A percentile compares a stretch with the other conserved stretches of the same genome.
Conservation (phyloP, 352 stramenopile species). For the Globisporangium nagaii region DNA sequence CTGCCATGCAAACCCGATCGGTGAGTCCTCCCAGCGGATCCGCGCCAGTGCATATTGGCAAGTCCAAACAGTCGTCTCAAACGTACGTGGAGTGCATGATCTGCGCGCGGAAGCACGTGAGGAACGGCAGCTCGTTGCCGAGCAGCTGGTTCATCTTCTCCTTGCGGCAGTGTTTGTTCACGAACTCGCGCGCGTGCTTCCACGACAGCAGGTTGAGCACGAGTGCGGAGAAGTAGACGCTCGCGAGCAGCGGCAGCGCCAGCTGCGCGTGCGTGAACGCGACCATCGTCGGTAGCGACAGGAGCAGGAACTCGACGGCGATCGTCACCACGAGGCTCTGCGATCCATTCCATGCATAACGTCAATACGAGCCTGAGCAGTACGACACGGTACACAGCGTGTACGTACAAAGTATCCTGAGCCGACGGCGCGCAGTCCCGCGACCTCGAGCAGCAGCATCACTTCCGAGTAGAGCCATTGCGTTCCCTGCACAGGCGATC, state of each 20-base stretch:
- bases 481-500: slow-evolving; percentile 32
- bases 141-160: slow-evolving; percentile 77
- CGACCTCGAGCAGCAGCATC: slow-evolving; percentile 66
- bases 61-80: neutral
- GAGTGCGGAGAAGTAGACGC: slow-evolving; percentile 46
- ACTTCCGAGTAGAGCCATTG: slow-evolving; percentile 84
- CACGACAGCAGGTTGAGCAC: slow-evolving; percentile 58
- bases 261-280: slow-evolving; percentile 63
- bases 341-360: neutral
- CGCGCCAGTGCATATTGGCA: too few species aligned
- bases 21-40: too few species aligned
- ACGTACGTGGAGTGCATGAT: slow-evolving; percentile 80
- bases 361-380: neutral
- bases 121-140: slow-evolving; percentile 64
- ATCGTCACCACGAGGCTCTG: slow-evolving; percentile 53
- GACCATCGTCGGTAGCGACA: slow-evolving; percentile 67
- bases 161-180: slow-evolving; percentile 76
- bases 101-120: slow-evolving; percentile 76
- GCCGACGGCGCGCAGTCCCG: slow-evolving; percentile 47
- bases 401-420: slow-evolving; percentile 41
- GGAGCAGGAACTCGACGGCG: slow-evolving; percentile 61
- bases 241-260: slow-evolving; percentile 44
- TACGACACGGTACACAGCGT: neutral
- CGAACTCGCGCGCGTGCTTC: slow-evolving; percentile 65
- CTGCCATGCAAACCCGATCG: too few species aligned